phyloP scores from a whole-genome alignment of 371 early-diverging fungal genomes.

The Lichtheimia ornata region DNA sequence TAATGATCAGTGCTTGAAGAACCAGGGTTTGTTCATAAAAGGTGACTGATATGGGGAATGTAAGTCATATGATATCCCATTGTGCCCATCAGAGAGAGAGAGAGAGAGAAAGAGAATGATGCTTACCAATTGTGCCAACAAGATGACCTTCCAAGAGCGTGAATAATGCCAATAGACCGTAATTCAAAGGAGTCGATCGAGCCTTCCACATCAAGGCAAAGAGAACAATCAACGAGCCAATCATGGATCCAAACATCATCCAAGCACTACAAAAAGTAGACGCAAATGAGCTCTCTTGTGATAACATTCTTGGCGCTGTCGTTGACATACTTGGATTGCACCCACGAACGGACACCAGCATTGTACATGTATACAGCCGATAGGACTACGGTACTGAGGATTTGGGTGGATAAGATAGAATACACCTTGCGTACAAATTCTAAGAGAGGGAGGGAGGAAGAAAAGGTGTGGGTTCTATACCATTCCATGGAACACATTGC shows the following conservation, averaged over 20 bases:
- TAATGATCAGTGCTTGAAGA: slow-evolving; percentile 74
- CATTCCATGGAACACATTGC: not conserved
- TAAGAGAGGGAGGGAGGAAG: slow-evolving; percentile 14
- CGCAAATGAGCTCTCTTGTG: not conserved
- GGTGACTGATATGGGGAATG: slow-evolving; percentile 38
- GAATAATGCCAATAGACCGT: slow-evolving; percentile 60
- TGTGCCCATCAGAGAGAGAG: slow-evolving; percentile 2
- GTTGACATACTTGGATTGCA: slow-evolving; percentile 55
- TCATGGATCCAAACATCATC: slow-evolving; percentile 40
- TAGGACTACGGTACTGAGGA: slow-evolving; percentile 60
- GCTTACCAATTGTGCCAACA: slow-evolving; percentile 63
- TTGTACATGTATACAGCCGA: slow-evolving; percentile 64
- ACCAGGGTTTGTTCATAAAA: slow-evolving; percentile 61
- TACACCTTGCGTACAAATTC: slow-evolving; percentile 84
- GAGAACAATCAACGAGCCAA: slow-evolving; percentile 52
- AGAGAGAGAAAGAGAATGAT: not conserved
- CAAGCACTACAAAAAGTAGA: slow-evolving; percentile 19
- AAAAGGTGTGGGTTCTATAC: not conserved
- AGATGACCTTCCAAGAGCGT: slow-evolving; percentile 70
- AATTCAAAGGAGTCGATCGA: slow-evolving; percentile 67
- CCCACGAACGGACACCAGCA: slow-evolving; percentile 45
- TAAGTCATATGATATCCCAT: slow-evolving; percentile 15
- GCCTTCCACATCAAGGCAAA: slow-evolving; percentile 65
- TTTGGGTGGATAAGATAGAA: slow-evolving; percentile 69
- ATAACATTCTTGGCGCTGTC: not conserved